Percentiles rank a stretch among this genome's conserved stretches.
These are phyloP conservation scores for Akanthomyces dipterigenus DNA, from an alignment of 2,329 filamentous ascomycete species.

Conservation along the genomic window DNA sequence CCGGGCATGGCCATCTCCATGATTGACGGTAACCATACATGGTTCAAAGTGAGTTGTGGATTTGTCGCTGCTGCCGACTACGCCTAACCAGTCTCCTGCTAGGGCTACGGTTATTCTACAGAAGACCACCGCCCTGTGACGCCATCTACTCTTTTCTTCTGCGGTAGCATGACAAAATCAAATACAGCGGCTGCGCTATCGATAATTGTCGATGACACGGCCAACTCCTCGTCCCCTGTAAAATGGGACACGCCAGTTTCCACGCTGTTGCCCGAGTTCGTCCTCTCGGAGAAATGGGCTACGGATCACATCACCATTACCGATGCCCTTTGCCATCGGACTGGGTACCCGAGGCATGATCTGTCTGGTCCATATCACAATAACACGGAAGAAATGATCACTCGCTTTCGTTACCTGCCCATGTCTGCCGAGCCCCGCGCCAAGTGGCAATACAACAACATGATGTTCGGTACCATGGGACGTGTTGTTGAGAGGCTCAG, in stretches of 20 bases:
- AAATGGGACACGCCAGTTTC: slow-evolving; percentile 39
- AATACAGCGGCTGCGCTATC: slow-evolving; percentile 42
- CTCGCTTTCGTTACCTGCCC: slow-evolving; percentile 36
- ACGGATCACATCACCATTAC: slow-evolving; percentile 42
- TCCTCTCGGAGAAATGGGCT: slow-evolving; percentile 34
- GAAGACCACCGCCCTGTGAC: slow-evolving; percentile 31
- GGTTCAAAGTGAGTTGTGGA: slow-evolving; percentile 23
- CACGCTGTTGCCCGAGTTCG: slow-evolving; percentile 37
- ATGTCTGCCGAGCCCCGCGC: slow-evolving; percentile 36
- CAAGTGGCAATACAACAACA: slow-evolving; percentile 40
- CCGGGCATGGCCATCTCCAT: slow-evolving; percentile 36
- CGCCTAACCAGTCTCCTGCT: slow-evolving; percentile 10
- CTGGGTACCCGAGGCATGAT: slow-evolving; percentile 38
- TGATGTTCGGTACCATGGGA: slow-evolving; percentile 38
- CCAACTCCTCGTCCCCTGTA: slow-evolving; percentile 30
- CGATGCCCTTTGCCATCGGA: slow-evolving; percentile 43
- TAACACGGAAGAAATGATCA: slow-evolving; percentile 26
- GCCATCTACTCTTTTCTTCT: slow-evolving; percentile 42
- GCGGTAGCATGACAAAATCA: slow-evolving; percentile 47
- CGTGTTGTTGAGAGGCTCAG: slow-evolving; percentile 34
- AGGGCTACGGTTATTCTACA: slow-evolving; percentile 36
- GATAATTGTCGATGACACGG: slow-evolving; percentile 37
- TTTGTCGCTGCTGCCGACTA: neutral
- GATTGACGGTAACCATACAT: slow-evolving; percentile 30
- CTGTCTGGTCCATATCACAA: slow-evolving; percentile 20